Base-by-base conservation (phyloP, 2,329 filamentous ascomycete species). In the Septoria linicola region DNA sequence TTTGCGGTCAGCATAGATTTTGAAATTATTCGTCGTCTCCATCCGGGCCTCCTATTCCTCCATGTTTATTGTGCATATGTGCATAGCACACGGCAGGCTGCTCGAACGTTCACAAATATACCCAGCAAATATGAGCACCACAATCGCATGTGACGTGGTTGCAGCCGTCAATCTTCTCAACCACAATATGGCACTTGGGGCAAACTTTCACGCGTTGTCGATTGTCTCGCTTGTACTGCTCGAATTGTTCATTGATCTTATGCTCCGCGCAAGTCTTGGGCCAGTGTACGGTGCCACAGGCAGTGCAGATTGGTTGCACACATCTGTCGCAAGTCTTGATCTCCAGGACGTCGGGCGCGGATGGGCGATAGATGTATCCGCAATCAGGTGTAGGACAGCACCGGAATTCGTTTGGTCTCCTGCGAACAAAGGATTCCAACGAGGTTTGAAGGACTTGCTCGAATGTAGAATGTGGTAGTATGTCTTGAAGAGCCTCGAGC, bases 111-210 rank as follows among this genome's bases (percentile, higher is more conserved):
- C n/a, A 21, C 43, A 27, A 17, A 14, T 32, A 46, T 1, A 23
- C n/a, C 43, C 43, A 46, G 34, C 43, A 36, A n/a, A 46, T 25
- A 13, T 46, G 43, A 3, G 34, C 21, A 10, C 31, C 31, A 14
- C 43, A 46, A 11, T 36, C 27, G 13, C 43, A 46, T 3, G 32
- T 8, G 8, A 46, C 20, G 25, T 46, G 43, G 4, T 36, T 25
- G 20, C 43, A 46, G 8, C 43, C 43, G 16, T 35, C 43, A 8
- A 14, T 30, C 43, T 46, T 46, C n/a, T 36, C 43, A 14, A 46
- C 13, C 14, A 10, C 1, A 14, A 13, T 46, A 20, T 20, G 14
- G 32, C 31, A 46, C 4, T 16, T 39, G 11, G 43, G 43, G n/a
- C 43, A 46, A 14, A 27, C 43, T 20, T 37, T 36, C 10, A 36